Percentiles rank a stretch among this genome's conserved stretches.
These are phyloP conservation scores for Stropharia rugosoannulata DNA, from an alignment of 768 basidiomycete species.

Conservation along the genomic window DNA sequence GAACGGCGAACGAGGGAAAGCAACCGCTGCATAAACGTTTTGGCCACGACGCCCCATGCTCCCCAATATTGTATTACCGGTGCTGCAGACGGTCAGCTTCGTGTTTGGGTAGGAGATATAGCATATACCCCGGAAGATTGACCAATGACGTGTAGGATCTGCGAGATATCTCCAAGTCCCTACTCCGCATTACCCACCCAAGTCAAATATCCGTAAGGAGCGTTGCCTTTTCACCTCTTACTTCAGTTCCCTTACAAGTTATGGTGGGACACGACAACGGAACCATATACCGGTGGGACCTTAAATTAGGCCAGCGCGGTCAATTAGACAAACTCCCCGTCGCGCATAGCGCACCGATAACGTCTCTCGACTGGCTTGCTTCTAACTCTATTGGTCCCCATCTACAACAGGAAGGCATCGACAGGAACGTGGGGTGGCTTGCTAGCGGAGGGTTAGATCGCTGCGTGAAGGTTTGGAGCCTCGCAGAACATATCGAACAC, in stretches of 20 bases:
- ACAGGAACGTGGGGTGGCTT: conserved; percentile 61
- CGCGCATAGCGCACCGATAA: conserved; percentile 72
- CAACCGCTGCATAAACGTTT: conserved; percentile 66
- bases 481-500: conserved; percentile 58
- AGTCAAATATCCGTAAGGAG: conserved; percentile 55
- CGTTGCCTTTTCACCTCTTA: conserved; percentile 67
- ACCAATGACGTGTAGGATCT: conserved; percentile 50
- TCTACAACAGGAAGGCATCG: conserved; percentile 12
- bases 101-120: conserved; percentile 64
- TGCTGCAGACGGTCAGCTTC: conserved; percentile 77
- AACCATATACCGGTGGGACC: conserved; percentile 77
- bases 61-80: conserved; percentile 77
- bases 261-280: conserved; percentile 71
- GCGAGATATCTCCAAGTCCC: conserved; percentile 66
- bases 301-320: conserved; percentile 75
- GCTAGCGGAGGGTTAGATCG: conserved; percentile 79
- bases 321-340: conserved; percentile 70
- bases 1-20: conserved; percentile 71
- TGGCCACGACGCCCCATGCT: conserved; percentile 67
- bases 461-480: conserved; percentile 83
- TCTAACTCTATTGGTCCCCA: background rate
- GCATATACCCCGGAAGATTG: background rate
- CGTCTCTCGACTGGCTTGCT: conserved; percentile 71
- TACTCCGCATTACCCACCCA: conserved; percentile 71
- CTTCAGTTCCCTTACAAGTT: conserved; percentile 66